Evolutionary conservation across 192 early-diverging fungal genomes (phyloP).

Genomic region (Funneliformis mosseae): DNA sequence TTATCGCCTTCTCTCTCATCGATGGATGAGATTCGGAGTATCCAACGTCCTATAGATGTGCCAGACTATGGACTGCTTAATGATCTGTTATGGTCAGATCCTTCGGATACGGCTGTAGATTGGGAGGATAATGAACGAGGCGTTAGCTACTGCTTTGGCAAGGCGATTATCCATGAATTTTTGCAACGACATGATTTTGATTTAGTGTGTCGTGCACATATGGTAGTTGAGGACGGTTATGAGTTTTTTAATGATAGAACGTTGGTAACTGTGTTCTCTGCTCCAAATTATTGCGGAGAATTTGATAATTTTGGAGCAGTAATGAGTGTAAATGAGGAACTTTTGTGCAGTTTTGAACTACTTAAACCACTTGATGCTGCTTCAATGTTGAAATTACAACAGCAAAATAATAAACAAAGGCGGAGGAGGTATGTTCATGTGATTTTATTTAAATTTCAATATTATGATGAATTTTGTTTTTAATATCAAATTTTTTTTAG

Average conservation of each 20-base stretch:
- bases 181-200: conserved; percentile 86
- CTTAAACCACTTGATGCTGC: conserved; percentile 62
- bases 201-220: conserved; percentile 90
- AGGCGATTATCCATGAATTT: conserved; percentile 81
- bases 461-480: no score
- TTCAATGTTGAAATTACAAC: conserved; percentile 15
- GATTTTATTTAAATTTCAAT: neutral
- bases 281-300: conserved; percentile 98
- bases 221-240: conserved; percentile 98
- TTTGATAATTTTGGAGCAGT: conserved; percentile 91
- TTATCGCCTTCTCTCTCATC: conserved; percentile 75
- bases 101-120: conserved; percentile 72
- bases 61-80: conserved; percentile 92
- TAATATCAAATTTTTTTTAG: no score
- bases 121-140: conserved; percentile 96
- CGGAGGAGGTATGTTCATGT: neutral
- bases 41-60: conserved; percentile 84
- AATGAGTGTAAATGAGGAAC: conserved; percentile 88
- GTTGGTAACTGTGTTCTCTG: conserved; percentile 92
- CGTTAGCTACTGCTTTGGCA: conserved; percentile 93
- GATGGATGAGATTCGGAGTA: conserved; percentile 85
- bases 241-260: conserved; percentile 92
- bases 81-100: conserved; percentile 93
- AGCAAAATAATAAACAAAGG: conserved; percentile 17
- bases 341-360: conserved; percentile 91